Conservation (phyloP, 306 rosid species). For the Gastrolobium bilobum region DNA sequence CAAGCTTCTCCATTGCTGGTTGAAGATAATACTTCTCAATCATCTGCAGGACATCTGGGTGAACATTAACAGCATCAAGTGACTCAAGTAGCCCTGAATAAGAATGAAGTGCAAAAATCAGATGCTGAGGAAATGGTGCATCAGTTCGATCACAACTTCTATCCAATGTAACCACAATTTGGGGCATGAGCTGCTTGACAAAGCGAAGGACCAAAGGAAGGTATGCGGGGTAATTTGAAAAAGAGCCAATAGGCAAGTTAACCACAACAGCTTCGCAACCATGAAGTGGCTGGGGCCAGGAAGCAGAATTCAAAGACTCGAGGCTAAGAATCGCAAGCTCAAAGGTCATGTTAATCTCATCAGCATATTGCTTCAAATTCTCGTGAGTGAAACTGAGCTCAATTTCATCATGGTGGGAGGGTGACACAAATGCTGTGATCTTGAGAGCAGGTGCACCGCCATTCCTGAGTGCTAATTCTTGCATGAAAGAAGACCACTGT, state of each 20-base stretch:
- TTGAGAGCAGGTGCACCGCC: conserved; percentile 68
- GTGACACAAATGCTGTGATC: conserved; percentile 80
- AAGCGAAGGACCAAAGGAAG: conserved; percentile 74
- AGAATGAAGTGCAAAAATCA: conserved; percentile 63
- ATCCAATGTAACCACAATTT: conserved; percentile 77
- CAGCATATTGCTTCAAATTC: conserved; percentile 77
- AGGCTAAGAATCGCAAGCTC: conserved; percentile 72
- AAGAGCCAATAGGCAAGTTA: conserved; percentile 71
- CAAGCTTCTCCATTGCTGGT: conserved; percentile 78
- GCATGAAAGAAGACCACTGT: conserved; percentile 93
- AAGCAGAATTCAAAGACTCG: conserved; percentile 66
- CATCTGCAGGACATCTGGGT: conserved; percentile 72
- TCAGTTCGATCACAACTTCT: conserved; percentile 74
- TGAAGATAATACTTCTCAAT: conserved; percentile 80
- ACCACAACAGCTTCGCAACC: conserved; percentile 78
- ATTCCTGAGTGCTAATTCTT: conserved; percentile 79
- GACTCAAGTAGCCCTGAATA: conserved; percentile 78
- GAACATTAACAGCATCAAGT: conserved; percentile 74
- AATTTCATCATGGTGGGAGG: conserved; percentile 65
- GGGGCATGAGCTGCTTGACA: conserved; percentile 80
- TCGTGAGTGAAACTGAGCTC: conserved; percentile 86
- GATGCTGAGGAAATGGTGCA: conserved; percentile 65
- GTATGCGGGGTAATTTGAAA: conserved; percentile 57
- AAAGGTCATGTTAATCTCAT: conserved; percentile 71
- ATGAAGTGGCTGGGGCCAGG: conserved; percentile 72